Base-by-base conservation (phyloP, 1,284 basidiomycete species). In the Cutaneotrichosporon sp. region DNA sequence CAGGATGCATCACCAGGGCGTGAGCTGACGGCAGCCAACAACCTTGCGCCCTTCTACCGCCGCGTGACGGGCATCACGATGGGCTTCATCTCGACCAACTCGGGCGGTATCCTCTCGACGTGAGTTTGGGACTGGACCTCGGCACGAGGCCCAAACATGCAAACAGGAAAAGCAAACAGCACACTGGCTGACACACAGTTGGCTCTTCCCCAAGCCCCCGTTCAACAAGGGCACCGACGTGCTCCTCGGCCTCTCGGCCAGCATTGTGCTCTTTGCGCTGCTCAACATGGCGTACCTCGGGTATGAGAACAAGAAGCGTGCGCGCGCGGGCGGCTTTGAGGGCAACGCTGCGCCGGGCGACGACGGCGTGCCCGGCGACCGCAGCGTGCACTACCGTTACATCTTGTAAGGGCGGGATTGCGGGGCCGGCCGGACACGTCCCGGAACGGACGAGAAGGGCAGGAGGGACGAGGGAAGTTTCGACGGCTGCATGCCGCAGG, bases 1-100 rank as follows among this genome's bases (percentile, higher is more conserved):
- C 46, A 2, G 29, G 18, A 50, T 27, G 34, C 34, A 36, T 14
- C 29, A 29, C 5, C n/a, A n/a, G n/a, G n/a, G n/a, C n/a, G n/a
- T n/a, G 29, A 2, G 52, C 52, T 55, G 24, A 55, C 36, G 11
- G 1, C 46, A 62, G 60, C 86, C n/a, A 87, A 86, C 72, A 87
- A 87, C 73, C 81, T 84, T 13, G 34, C 34, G 13, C 34, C 34
- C 4, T 82, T 85, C 67, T 80, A 82, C 56, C 79, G 84, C 47
- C 81, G 85, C 46, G 85, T 85, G 3, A 84, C 84, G 0, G 80
- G 82, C 24, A 80, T 87, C 50, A 85, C 84, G 9, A 76, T 86
- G 31, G 83, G 81, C 0, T 54, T 85, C 65, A 81, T 85, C 65
- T 74, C 81, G 72, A 84, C 83, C 29, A 86, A 86, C 69, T 74